Conservation (phyloP, 148 eudicot species). For the Amaranthus hypochondriacus region DNA sequence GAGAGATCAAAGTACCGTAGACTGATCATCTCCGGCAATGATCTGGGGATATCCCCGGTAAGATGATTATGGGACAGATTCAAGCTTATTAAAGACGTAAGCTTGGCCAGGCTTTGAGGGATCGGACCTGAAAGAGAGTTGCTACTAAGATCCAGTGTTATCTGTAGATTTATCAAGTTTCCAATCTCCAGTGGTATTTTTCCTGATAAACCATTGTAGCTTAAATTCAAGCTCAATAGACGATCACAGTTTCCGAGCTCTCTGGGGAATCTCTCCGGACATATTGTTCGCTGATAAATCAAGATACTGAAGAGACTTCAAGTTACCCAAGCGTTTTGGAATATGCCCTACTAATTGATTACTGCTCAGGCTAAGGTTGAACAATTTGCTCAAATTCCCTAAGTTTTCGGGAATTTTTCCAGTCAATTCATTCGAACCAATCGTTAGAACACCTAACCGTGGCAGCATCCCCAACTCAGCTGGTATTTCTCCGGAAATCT, state of each 20-base stretch:
- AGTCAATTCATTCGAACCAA: slow-evolving; percentile 28
- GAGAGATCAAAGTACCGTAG: slow-evolving; percentile 56
- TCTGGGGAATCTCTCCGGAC: slow-evolving; percentile 49
- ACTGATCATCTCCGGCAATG: slow-evolving; percentile 52
- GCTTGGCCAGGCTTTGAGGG: slow-evolving; percentile 44
- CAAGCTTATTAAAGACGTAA: slow-evolving; percentile 40
- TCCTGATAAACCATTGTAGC: slow-evolving; percentile 59
- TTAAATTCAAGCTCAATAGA: slow-evolving; percentile 52
- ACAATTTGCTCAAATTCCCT: slow-evolving; percentile 36
- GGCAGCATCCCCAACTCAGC: slow-evolving; percentile 30
- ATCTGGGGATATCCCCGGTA: slow-evolving; percentile 53
- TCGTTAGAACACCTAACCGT: slow-evolving; percentile 20
- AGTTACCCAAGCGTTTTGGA: slow-evolving; percentile 46
- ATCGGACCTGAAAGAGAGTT: slow-evolving; percentile 65
- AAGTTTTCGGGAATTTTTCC: slow-evolving; percentile 41
- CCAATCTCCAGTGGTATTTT: slow-evolving; percentile 58
- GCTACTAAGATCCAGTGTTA: slow-evolving; percentile 58
- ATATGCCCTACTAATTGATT: slow-evolving; percentile 55
- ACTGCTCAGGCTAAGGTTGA: slow-evolving; percentile 46
- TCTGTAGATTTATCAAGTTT: slow-evolving; percentile 42
- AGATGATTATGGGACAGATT: slow-evolving; percentile 72
- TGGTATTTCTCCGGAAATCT: slow-evolving; percentile 43
- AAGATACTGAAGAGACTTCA: slow-evolving; percentile 46
- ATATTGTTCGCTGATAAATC: slow-evolving; percentile 65
- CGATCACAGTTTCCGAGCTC: slow-evolving; percentile 42